Evolutionary conservation across 768 basidiomycete species (phyloP), one percentile per base, ranked within the genome.

Genomic region (Rubroboletus satanas): DNA sequence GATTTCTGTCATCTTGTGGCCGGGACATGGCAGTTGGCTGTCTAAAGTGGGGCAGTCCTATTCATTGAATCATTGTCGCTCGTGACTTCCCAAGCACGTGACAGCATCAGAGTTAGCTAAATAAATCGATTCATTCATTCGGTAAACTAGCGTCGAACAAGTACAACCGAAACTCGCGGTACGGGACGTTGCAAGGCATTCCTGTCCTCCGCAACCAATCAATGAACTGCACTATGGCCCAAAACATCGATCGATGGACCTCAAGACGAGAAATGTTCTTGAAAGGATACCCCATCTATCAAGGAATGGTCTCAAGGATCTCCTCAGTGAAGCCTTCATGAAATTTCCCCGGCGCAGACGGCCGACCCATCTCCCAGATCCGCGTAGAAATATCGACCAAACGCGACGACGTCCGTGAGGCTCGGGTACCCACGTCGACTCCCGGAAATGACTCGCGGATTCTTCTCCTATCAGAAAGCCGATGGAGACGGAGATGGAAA

Each of bases 1-100:
- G 91, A 66, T 93, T 93, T 62, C 90, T 81, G 73, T 94, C 91
- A 70, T 93, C 90, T 69, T 90, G 88, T 50, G 87, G 85, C 55
- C 88, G 59, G 26, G 69, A 70, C 69, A 72, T 70, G 58, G 50
- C 28, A 14, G 58, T 35, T 28, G 31, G 14, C 14, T 31, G 14
- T 21, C 21, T 18, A 5, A 31, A 5, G 18, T 9, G 9, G 5
- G 2, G 15, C 4, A 21, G 21, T 26, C 12, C 9, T 43, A 43
- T 26, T 43, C 42, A 26, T 7, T 23, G 26, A 26, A 26, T 26
- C 26, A 26, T 26, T 26, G 26, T 26, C 26, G 26, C 26, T 46
- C 18, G 45, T 33, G 33, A 36, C 23, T 28, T 36, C 0, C 8
- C 28, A 11, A n/a, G 23, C 47, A 48, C 47, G 47, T 48, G 47